These are phyloP conservation scores for Alternaria triticina DNA, from an alignment of 2,329 filamentous ascomycete species.

Conservation along the genomic window DNA sequence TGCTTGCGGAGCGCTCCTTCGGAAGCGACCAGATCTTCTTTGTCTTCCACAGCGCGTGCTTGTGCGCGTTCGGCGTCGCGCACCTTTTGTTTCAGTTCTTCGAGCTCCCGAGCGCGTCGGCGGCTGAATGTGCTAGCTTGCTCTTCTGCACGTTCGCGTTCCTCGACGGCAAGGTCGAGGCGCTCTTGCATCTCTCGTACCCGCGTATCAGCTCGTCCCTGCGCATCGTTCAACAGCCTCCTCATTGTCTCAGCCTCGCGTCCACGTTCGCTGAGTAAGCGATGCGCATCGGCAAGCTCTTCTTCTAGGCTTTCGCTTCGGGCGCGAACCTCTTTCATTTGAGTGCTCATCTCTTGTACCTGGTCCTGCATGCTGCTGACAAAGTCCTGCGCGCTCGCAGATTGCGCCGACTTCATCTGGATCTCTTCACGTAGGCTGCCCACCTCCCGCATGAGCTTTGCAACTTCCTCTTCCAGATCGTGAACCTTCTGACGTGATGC, in stretches of 20 bases:
- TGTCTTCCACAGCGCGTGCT: constrained; percentile 73
- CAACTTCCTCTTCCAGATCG: constrained; percentile 75
- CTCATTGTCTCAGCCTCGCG: constrained; percentile 96
- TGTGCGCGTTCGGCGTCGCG: constrained; percentile 82
- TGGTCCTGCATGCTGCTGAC: constrained; percentile 94
- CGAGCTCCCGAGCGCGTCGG: constrained; percentile 79
- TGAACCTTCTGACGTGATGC: constrained; percentile 64
- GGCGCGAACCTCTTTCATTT: constrained; percentile 86
- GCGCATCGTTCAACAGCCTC: constrained; percentile 82
- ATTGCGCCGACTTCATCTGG: constrained; percentile 83
- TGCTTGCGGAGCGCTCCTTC: constrained; percentile 77
- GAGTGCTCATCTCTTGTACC: constrained; percentile 82
- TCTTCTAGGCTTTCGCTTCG: constrained; percentile 88
- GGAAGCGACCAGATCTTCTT: constrained; percentile 75
- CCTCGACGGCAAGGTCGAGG: constrained; percentile 90
- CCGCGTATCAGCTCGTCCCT: constrained; percentile 79
- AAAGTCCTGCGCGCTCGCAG: constrained; percentile 81
- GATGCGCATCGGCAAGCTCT: constrained; percentile 86
- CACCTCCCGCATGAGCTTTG: constrained; percentile 72
- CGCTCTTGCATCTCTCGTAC: constrained; percentile 87
- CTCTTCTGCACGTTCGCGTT: constrained; percentile 90
- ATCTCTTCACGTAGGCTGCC: constrained; percentile 76
- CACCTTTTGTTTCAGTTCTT: constrained; percentile 80
- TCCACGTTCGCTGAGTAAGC: constrained; percentile 83
- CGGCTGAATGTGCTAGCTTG: constrained; percentile 81